These are phyloP conservation scores for Leccinum ochraceum DNA, from an alignment of 768 basidiomycete species.

Conservation along the genomic window DNA sequence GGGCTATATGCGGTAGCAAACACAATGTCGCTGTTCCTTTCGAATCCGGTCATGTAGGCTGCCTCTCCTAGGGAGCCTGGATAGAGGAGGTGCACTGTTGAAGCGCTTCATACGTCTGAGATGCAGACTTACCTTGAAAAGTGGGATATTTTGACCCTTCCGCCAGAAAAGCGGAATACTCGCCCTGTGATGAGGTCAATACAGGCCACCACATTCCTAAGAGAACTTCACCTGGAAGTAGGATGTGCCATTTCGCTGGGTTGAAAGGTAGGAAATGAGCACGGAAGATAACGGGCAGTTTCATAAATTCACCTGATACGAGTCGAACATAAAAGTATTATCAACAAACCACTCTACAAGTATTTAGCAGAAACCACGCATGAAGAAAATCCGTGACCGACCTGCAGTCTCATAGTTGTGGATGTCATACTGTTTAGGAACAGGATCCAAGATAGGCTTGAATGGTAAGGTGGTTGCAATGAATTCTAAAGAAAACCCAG, in stretches of 20 bases:
- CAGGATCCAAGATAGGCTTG: constrained; percentile 48
- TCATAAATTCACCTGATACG: constrained; percentile 28
- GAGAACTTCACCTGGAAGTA: constrained; percentile 43
- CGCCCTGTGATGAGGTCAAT: constrained; percentile 36
- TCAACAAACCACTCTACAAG: constrained; percentile 40
- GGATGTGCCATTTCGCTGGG: constrained; percentile 55
- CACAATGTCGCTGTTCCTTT: constrained; percentile 57
- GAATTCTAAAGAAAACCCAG: constrained; percentile 40
- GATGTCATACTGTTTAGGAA: constrained; percentile 52
- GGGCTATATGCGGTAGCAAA: constrained; percentile 64
- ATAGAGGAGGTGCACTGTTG: neutral
- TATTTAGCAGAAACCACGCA: neutral
- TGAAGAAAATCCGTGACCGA: neutral
- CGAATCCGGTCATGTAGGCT: constrained; percentile 67
- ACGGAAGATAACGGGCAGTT: neutral
- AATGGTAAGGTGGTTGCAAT: constrained; percentile 51
- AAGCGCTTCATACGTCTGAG: neutral
- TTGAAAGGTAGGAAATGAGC: neutral
- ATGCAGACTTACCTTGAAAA: constrained; percentile 43
- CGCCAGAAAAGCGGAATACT: constrained; percentile 55
- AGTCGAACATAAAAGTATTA: constrained; percentile 51
- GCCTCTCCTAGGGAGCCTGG: constrained; percentile 55
- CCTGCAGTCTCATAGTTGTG: constrained; percentile 55
- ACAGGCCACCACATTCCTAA: neutral
- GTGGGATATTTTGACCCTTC: constrained; percentile 53